These are phyloP conservation scores for Yarrowia sp. DNA, from an alignment of 805 yeast species.

Conservation along the genomic window DNA sequence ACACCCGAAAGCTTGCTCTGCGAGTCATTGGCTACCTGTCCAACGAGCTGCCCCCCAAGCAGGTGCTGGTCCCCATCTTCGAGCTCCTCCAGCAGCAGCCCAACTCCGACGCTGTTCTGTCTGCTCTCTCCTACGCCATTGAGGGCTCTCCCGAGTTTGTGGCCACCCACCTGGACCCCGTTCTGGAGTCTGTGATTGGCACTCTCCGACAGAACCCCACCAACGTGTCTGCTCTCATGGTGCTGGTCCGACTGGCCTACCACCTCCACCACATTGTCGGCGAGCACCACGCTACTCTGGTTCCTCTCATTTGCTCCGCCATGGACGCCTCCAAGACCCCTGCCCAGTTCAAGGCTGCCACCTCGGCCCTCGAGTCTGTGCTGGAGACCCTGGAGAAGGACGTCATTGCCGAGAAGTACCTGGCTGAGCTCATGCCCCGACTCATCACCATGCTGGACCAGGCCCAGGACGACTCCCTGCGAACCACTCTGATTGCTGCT, in stretches of 20 bases:
- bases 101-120: slow-evolving; percentile 72
- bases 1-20: slow-evolving; percentile 77
- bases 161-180: slow-evolving; percentile 72
- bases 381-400: slow-evolving; percentile 91
- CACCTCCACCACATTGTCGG: slow-evolving; percentile 88
- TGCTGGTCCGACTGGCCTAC: slow-evolving; percentile 76
- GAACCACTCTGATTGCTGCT: slow-evolving; percentile 82
- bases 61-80: slow-evolving; percentile 81
- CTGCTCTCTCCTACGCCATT: slow-evolving; percentile 81
- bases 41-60: slow-evolving; percentile 88
- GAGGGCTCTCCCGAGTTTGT: slow-evolving; percentile 95
- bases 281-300: slow-evolving; percentile 77
- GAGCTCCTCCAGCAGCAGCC: slow-evolving; percentile 62
- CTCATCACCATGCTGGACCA: slow-evolving; percentile 81
- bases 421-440: slow-evolving; percentile 89
- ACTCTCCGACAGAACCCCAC: slow-evolving; percentile 81
- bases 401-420: slow-evolving; percentile 74
- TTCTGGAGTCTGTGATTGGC: slow-evolving; percentile 72
- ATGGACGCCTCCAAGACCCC: slow-evolving; percentile 85
- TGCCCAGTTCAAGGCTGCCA: slow-evolving; percentile 87
- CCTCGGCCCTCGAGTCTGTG: slow-evolving; percentile 88
- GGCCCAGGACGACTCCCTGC: slow-evolving; percentile 60
- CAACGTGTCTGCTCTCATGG: slow-evolving; percentile 84
- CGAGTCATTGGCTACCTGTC: slow-evolving; percentile 81
- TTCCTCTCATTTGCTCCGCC: slow-evolving; percentile 85